Evolutionary conservation across 352 stramenopile genomes (phyloP), one percentile per base, ranked within the genome.

Genomic region (Globisporangium apiculatum): DNA sequence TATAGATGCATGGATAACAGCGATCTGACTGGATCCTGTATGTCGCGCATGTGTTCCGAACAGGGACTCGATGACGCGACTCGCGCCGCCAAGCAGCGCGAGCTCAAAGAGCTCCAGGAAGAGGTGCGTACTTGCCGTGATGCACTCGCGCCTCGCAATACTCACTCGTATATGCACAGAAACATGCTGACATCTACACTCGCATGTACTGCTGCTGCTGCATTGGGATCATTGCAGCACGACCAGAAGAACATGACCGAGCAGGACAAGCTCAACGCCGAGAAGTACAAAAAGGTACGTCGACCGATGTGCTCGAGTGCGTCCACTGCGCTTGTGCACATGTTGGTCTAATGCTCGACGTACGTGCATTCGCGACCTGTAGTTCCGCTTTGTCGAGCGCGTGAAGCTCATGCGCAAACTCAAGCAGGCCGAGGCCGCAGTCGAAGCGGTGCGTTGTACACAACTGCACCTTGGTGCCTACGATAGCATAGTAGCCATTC

Each of bases 341-440:
- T 31, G 24, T 31, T 31, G 2, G 24, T 31, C 24, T 31, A 31
- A 31, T 31, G 24, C 24, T 31, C 24, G 24, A 31, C 24, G 24
- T 31, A 31, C 24, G 24, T 31, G 24, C 12, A 41, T n/a, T 51
- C 45, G 36, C 4, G 24, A 24, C 1, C 2, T 10, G n/a, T 53
- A 91, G 82, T 76, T 82, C 6, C 79, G 82, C 4, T 92, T 92
- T 62, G 87, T 92, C 43, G 82, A 92, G 57, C 82, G 82, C 48
- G 78, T 92, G 48, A 92, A 92, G 67, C 67, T 92, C 43, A 90
- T 90, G 79, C 79, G 82, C 36, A 92, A 90, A 65, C 62, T 92
- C 53, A 74, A 79, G 51, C 76, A 90, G 51, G 66, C 72, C 5
- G 74, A 89, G 51, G 66, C 57, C 0, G 61, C 68, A 7, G 48